Base-by-base conservation (phyloP, 371 early-diverging fungal genomes). In the Choanephora cucurbitarum region DNA sequence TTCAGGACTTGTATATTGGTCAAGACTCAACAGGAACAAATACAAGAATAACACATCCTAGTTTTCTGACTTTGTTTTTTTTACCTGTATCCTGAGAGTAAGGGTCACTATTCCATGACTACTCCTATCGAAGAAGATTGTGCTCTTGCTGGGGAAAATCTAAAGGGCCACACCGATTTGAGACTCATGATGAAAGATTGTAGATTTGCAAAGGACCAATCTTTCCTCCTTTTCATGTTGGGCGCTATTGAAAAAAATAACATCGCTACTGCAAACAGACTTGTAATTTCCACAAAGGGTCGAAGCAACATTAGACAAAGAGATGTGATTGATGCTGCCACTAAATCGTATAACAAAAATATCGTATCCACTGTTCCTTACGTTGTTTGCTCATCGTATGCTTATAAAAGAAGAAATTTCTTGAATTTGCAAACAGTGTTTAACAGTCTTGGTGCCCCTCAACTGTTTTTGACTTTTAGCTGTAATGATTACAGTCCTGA, bases 91-190 rank as follows among this genome's bases (percentile, higher is more conserved):
- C n/a, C 28, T 1, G 37, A 9, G 10, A 17, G 46, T 34, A 55
- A 33, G 9, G 55, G 47, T 14, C 55, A 55, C 32, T 55, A 46
- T 23, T 46, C 46, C 4, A 46, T 55, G 47, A 11, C n/a, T n/a
- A n/a, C n/a, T 5, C 0, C 5, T 21, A 17, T 5, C 54, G n/a
- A n/a, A 6, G 37, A 54, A 34, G 21, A 31, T 9, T 7, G 32
- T 2, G 46, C 44, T 3, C 10, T 21, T 1, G 24, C 31, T 3
- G 19, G 23, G 1, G 34, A 45, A 22, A 57, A 48, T 1, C n/a
- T 57, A 1, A 41, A 21, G 5, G 21, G 22, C 0, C 43, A 41
- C 31, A 31, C 41, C 18, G 49, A 44, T 13, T 7, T 13, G 8
- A 28, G 49, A 0, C 24, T 49, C 0, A 10, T 43, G 2, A 49